phyloP scores from a whole-genome alignment of 2,329 filamentous ascomycete genomes.

The Simplicillium aogashimaense region DNA sequence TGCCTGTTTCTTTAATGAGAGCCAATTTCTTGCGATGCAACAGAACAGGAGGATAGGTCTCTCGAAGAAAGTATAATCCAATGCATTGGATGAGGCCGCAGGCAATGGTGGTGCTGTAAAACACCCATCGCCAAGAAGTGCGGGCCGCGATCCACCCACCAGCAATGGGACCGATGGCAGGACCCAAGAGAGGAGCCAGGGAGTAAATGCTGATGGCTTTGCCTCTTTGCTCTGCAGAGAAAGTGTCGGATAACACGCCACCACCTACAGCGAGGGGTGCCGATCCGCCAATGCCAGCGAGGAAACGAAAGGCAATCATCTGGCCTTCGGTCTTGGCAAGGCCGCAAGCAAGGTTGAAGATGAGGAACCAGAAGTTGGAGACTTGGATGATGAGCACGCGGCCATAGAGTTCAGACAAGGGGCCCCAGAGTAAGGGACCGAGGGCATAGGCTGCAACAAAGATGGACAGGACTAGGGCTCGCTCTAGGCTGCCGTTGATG shows the following conservation, averaged over 20 bases:
- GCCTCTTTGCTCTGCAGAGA: constrained; percentile 45
- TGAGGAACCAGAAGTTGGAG: constrained; percentile 46
- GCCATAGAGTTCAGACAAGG: constrained; percentile 50
- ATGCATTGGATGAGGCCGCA: constrained; percentile 50
- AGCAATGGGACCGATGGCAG: constrained; percentile 37
- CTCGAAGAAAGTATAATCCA: constrained; percentile 50
- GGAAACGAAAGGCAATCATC: constrained; percentile 51
- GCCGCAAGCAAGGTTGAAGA: constrained; percentile 52
- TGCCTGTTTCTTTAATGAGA: constrained; percentile 50
- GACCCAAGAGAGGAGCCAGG: constrained; percentile 49
- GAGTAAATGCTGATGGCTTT: constrained; percentile 55
- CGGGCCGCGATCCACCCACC: constrained; percentile 31
- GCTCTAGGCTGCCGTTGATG: constrained; percentile 33
- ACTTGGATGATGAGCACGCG: constrained; percentile 32
- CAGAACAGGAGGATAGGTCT: constrained; percentile 48
- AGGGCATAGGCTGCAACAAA: constrained; percentile 38
- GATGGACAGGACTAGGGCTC: constrained; percentile 30
- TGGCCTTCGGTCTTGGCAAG: constrained; percentile 52
- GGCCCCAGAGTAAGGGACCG: constrained; percentile 53
- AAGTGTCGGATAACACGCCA: constrained; percentile 56
- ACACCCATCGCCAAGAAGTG: constrained; percentile 64
- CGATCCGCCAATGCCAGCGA: constrained; percentile 47
- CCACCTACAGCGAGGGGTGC: constrained; percentile 57
- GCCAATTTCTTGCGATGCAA: constrained; percentile 48
- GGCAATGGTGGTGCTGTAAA: constrained; percentile 55